Conservation (phyloP, 2,329 filamentous ascomycete genomes). For the Clonostachys sp. region DNA sequence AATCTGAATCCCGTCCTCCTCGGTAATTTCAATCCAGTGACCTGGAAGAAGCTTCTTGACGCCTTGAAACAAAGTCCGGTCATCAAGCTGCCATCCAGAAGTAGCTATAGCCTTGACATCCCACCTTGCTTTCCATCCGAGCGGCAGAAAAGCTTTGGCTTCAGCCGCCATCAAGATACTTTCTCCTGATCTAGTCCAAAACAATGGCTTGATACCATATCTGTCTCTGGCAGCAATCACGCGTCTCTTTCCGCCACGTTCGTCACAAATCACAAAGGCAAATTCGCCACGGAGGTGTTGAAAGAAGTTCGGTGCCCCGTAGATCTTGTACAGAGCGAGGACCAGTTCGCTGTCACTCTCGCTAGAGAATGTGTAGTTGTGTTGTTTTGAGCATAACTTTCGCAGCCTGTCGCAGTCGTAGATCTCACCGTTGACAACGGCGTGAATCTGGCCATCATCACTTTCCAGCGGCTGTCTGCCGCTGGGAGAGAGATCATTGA, state of each 20-base stretch:
- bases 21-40: constrained; percentile 31
- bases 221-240: constrained; percentile 47
- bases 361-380: constrained; percentile 36
- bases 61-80: constrained; percentile 42
- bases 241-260: constrained; percentile 17
- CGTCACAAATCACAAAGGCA: constrained; percentile 45
- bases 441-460: constrained; percentile 35
- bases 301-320: constrained; percentile 30
- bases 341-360: constrained; percentile 46
- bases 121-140: constrained; percentile 49
- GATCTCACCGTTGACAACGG: constrained; percentile 57
- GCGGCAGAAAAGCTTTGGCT: constrained; percentile 45
- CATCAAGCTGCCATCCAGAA: constrained; percentile 34
- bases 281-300: constrained; percentile 49
- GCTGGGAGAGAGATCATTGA: constrained; percentile 43
- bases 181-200: constrained; percentile 34
- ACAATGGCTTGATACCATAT: constrained; percentile 53
- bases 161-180: constrained; percentile 45
- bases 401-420: constrained; percentile 46
- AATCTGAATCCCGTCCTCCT: constrained; percentile 25
- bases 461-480: constrained; percentile 41
- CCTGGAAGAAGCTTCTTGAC: constrained; percentile 39
- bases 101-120: constrained; percentile 39
- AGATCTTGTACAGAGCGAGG: constrained; percentile 43
- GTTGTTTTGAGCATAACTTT: constrained; percentile 19